phyloP scores from a whole-genome alignment of 106 monocot species.

The Platanthera guangdongensis region DNA sequence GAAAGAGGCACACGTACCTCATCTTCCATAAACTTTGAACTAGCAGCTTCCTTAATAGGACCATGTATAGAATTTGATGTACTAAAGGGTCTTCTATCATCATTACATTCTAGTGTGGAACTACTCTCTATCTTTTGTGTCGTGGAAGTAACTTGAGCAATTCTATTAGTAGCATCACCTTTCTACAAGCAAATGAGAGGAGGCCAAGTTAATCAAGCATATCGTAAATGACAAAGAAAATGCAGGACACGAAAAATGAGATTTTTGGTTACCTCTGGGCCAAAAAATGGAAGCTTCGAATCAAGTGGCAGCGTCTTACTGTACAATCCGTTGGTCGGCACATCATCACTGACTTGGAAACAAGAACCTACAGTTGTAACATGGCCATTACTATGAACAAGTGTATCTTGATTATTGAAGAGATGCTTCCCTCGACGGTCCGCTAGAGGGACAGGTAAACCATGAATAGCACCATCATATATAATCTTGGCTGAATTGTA shows the following conservation, averaged over 20 bases:
- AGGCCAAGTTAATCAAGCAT: background rate
- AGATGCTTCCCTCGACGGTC: background rate
- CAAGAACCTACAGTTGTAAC: slow-evolving; percentile 3
- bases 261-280: background rate
- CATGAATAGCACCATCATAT: background rate
- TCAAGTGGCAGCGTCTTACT: slow-evolving; percentile 2
- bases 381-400: slow-evolving; percentile 9
- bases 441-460: background rate
- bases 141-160: background rate
- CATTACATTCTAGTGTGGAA: background rate
- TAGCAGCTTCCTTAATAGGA: background rate
- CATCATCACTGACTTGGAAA: slow-evolving; percentile 16
- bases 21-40: background rate
- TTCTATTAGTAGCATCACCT: background rate
- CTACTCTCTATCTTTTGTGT: background rate
- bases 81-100: slow-evolving; percentile 5
- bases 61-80: background rate
- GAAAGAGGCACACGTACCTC: background rate
- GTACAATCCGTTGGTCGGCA: slow-evolving; percentile 5
- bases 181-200: background rate
- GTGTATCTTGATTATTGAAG: background rate
- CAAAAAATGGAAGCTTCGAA: slow-evolving; percentile 5
- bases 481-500: background rate
- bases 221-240: background rate
- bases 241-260: background rate